Conservation (phyloP, 371 early-diverging fungal genomes). For the Saksenaea vasiformis region DNA sequence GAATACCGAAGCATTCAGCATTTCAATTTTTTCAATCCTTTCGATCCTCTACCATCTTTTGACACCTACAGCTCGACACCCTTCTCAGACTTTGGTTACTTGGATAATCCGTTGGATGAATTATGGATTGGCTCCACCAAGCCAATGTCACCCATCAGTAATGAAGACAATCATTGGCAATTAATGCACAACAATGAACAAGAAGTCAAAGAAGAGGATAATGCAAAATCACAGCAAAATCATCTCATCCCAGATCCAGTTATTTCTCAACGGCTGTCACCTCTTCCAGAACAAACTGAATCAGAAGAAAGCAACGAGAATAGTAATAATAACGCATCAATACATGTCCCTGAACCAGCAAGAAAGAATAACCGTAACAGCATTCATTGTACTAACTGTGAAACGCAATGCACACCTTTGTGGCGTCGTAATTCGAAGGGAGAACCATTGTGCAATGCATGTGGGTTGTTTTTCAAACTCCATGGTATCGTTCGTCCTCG, state of each 20-base stretch:
- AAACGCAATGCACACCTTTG: conserved; percentile 86
- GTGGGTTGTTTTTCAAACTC: conserved; percentile 71
- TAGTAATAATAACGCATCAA: background rate
- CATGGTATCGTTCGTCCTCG: conserved; percentile 81
- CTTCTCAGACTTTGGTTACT: background rate
- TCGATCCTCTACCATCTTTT: background rate
- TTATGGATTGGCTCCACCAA: background rate
- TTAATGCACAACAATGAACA: background rate
- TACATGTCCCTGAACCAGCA: background rate
- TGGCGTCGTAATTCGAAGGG: conserved; percentile 90
- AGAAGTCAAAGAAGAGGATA: background rate
- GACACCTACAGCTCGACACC: background rate
- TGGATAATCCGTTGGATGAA: background rate
- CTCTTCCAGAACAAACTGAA: too few species aligned
- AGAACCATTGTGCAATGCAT: conserved; percentile 61
- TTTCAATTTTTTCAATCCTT: background rate
- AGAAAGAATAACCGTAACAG: background rate
- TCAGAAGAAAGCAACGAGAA: background rate
- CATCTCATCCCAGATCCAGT: too few species aligned
- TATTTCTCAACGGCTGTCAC: too few species aligned
- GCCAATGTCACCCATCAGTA: background rate
- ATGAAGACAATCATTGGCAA: background rate
- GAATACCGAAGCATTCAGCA: background rate
- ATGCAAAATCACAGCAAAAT: too few species aligned
- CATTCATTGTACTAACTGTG: conserved; percentile 82